Evolutionary conservation across 176 grass and related monocot species (phyloP).

Genomic region (Neostapfia colusana): DNA sequence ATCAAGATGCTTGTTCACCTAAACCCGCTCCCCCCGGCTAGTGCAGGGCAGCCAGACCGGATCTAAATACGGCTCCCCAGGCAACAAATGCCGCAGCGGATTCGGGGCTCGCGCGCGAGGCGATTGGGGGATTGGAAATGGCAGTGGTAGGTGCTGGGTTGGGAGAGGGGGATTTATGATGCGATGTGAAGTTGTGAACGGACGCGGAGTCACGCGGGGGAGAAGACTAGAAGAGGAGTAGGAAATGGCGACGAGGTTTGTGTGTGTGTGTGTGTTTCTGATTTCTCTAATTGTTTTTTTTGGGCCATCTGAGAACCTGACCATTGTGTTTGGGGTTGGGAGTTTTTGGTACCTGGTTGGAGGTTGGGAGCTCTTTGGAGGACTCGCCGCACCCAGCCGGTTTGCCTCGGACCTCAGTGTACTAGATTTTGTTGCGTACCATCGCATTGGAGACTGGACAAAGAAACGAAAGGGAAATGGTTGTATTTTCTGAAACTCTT

Average conservation of each 20-base stretch:
- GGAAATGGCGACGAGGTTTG: constrained; percentile 27
- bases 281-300: not conserved
- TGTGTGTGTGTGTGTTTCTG: not conserved
- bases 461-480: no score
- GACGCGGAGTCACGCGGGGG: constrained; percentile 10
- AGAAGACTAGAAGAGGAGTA: not conserved
- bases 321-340: constrained; percentile 22
- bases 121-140: constrained; percentile 40
- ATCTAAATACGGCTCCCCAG: constrained; percentile 35
- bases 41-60: constrained; percentile 15
- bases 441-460: not conserved
- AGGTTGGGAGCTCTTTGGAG: constrained; percentile 42
- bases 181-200: no score
- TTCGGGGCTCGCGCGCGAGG: constrained; percentile 39
- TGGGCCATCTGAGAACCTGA: not conserved
- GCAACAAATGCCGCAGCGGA: constrained; percentile 41
- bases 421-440: constrained; percentile 33
- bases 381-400: constrained; percentile 23
- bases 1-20: constrained; percentile 48
- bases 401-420: constrained; percentile 2
- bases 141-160: constrained; percentile 36
- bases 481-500: no score
- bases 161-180: constrained; percentile 37
- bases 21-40: constrained; percentile 42
- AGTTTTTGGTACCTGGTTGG: constrained; percentile 43